phyloP scores from a whole-genome alignment of 768 basidiomycete species.

The Favolaschia claudopus region DNA sequence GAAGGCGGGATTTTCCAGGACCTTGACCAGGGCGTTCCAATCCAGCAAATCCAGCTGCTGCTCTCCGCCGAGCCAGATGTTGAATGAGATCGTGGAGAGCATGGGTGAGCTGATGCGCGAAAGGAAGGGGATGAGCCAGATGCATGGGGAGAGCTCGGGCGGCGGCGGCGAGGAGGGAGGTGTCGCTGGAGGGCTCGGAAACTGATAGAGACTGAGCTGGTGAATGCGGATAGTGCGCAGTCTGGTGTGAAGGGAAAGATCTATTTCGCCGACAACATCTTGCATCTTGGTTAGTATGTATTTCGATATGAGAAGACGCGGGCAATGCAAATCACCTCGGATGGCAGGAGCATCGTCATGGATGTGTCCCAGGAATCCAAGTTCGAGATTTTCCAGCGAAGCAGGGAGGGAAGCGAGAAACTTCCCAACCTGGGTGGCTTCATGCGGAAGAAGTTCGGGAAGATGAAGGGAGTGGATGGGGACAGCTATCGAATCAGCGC shows the following conservation, averaged over 20 bases:
- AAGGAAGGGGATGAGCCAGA: slow-evolving; percentile 39
- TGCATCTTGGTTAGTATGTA: neutral
- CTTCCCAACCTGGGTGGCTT: slow-evolving; percentile 29
- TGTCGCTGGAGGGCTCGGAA: slow-evolving; percentile 28
- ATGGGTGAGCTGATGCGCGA: slow-evolving; percentile 30
- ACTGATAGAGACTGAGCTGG: slow-evolving; percentile 43
- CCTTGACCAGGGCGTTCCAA: slow-evolving; percentile 35
- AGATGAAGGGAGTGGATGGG: slow-evolving; percentile 30
- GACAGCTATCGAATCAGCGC: slow-evolving; percentile 32
- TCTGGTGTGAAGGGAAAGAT: slow-evolving; percentile 34
- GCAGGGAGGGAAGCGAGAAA: slow-evolving; percentile 34
- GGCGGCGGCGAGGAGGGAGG: slow-evolving; percentile 14
- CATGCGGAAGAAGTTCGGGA: slow-evolving; percentile 41
- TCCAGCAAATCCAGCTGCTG: slow-evolving; percentile 40
- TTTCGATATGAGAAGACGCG: neutral
- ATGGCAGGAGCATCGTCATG: slow-evolving; percentile 25
- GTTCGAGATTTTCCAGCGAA: slow-evolving; percentile 38
- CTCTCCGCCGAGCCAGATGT: slow-evolving; percentile 44
- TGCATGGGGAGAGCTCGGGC: slow-evolving; percentile 28
- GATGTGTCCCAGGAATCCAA: slow-evolving; percentile 36
- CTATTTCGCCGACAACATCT: slow-evolving; percentile 31
- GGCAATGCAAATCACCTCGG: slow-evolving; percentile 9
- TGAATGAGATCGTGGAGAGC: slow-evolving; percentile 32
- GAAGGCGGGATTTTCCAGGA: slow-evolving; percentile 27
- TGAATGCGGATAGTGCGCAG: slow-evolving; percentile 37